Conservation (phyloP, 768 basidiomycete species). For the Kondoa malvinella region DNA sequence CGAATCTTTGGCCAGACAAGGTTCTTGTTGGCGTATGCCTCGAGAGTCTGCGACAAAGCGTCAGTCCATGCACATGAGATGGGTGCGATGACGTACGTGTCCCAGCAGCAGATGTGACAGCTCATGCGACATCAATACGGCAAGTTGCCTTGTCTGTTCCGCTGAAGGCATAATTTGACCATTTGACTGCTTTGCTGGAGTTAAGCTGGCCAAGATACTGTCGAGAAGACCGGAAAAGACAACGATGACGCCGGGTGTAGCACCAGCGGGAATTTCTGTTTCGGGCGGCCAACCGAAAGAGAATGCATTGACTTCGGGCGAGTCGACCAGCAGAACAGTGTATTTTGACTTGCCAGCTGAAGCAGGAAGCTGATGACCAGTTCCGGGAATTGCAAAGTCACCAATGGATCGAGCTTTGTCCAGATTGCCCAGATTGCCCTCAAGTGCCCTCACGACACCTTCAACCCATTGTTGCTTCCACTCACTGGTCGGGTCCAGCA, state of each 20-base stretch:
- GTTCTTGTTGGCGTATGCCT: conserved; percentile 19
- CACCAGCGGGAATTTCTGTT: not conserved
- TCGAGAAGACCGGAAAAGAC: conserved; percentile 88
- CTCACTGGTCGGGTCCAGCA: conserved; percentile 57
- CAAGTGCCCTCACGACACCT: conserved; percentile 35
- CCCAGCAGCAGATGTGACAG: conserved; percentile 76
- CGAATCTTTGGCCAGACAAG: conserved; percentile 22
- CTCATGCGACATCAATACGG: conserved; percentile 82
- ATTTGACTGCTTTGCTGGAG: conserved; percentile 1
- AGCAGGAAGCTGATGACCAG: not conserved
- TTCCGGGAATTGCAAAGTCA: not conserved
- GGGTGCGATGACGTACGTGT: conserved; percentile 41
- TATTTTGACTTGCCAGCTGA: conserved; percentile 39
- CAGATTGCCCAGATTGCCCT: conserved; percentile 43
- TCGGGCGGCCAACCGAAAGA: conserved; percentile 59
- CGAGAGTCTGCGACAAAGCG: conserved; percentile 18
- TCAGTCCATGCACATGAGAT: conserved; percentile 49
- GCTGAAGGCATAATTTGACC: not conserved
- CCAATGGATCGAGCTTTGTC: conserved; percentile 34
- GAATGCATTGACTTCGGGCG: conserved; percentile 77
- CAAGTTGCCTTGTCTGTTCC: conserved; percentile 63
- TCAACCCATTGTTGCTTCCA: conserved; percentile 85
- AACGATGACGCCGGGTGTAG: conserved; percentile 56
- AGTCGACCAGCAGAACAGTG: conserved; percentile 72
- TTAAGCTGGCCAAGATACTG: conserved; percentile 35